Conservation (phyloP, 2,329 filamentous ascomycete species). For the Fusarium foetens region DNA sequence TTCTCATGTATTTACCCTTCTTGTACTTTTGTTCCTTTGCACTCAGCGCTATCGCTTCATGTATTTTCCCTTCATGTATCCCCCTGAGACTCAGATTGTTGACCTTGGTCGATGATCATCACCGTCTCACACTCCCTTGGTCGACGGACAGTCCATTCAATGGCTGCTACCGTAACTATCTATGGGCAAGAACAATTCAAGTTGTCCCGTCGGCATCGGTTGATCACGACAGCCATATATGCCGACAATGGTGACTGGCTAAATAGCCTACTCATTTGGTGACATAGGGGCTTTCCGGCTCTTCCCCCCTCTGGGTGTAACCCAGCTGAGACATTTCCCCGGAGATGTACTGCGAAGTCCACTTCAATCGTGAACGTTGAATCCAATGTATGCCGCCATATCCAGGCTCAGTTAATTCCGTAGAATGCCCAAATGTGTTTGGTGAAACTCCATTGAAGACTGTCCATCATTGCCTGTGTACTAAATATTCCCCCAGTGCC, state of each 20-base stretch:
- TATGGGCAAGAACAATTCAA: slow-evolving; percentile 1
- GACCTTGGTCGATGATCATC: slow-evolving; percentile 19
- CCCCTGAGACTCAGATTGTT: slow-evolving; percentile 18
- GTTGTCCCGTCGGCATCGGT: not conserved
- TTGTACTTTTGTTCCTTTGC: too few species aligned
- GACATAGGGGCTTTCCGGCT: not conserved
- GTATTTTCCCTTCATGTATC: not conserved
- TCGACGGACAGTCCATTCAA: not conserved
- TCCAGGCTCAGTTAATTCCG: slow-evolving; percentile 8
- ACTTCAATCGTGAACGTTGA: slow-evolving; percentile 2
- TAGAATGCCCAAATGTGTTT: not conserved
- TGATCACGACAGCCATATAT: not conserved
- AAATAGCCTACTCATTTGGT: slow-evolving; percentile 2
- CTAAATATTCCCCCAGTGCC: not conserved
- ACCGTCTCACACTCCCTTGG: not conserved
- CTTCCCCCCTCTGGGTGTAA: not conserved
- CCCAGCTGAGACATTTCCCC: slow-evolving; percentile 1
- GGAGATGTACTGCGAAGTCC: not conserved
- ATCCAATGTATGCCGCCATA: not conserved
- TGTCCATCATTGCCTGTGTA: slow-evolving; percentile 13
- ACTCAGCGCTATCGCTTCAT: slow-evolving; percentile 12
- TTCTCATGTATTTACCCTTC: not conserved
- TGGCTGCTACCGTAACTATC: not conserved
- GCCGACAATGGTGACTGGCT: not conserved
- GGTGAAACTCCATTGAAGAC: not conserved